A percentile compares a stretch with the other conserved stretches of the same genome.
Evolutionary conservation across 768 basidiomycete species (phyloP).

Genomic region (Mycena belliarum): DNA sequence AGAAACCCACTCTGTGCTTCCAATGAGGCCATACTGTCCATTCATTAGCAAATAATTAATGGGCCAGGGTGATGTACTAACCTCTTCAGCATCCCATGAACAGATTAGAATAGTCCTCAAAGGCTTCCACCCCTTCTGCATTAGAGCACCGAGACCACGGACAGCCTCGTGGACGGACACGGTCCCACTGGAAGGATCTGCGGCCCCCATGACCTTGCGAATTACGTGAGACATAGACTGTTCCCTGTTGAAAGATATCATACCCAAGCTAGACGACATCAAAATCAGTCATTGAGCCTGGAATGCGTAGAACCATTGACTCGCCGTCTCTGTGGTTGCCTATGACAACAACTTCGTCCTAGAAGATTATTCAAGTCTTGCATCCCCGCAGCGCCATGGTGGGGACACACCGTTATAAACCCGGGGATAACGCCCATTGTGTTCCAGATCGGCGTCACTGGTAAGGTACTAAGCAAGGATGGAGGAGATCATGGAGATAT

Average conservation of each 20-base stretch:
- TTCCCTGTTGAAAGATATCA: background rate
- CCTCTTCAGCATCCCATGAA: conserved; percentile 65
- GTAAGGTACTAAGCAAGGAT: conserved; percentile 23
- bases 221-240: background rate
- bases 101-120: conserved; percentile 72
- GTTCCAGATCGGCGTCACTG: conserved; percentile 72
- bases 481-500: conserved; percentile 25
- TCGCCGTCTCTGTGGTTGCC: conserved; percentile 75
- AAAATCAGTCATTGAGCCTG: background rate
- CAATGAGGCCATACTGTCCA: conserved; percentile 62
- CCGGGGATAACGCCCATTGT: conserved; percentile 66
- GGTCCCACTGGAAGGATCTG: conserved; percentile 59
- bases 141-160: conserved; percentile 52
- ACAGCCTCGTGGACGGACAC: conserved; percentile 57
- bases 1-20: conserved; percentile 65
- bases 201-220: conserved; percentile 50
- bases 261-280: conserved; percentile 11
- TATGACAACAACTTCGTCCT: conserved; percentile 65
- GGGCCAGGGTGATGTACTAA: background rate
- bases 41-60: background rate
- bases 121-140: conserved; percentile 65
- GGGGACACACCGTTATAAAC: conserved; percentile 36
- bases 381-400: too few species aligned
- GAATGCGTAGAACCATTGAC: conserved; percentile 11
- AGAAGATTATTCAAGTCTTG: too few species aligned